Evolutionary conservation across 352 stramenopile species (phyloP), one percentile per base, ranked within the genome.

Genomic region (Pythium apleroticum): DNA sequence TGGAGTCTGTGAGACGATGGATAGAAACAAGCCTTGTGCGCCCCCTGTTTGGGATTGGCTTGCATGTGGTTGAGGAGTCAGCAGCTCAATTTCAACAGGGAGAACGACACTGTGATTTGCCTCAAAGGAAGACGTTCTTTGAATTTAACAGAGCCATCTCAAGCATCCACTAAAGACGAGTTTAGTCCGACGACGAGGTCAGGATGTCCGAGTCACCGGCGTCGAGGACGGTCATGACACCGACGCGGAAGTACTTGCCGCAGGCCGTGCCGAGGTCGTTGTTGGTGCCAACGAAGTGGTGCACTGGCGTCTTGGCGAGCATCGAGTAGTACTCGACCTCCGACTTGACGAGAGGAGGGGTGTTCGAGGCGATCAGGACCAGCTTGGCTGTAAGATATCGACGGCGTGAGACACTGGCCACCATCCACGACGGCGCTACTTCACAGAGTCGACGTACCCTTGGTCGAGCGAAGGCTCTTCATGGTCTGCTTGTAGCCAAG

Each of bases 271-370:
- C 98, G 57, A 99, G 93, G 77, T 99, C 96, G 63, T 96, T 98
- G 92, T 99, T 99, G 76, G 91, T 97, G 63, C 98, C 98, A 56
- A 88, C 79, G 80, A 99, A 99, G 88, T 99, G 97, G 87, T 99
- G 97, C 65, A 99, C 97, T 46, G 85, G 85, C 57, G 88, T 98
- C 92, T 99, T 99, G 75, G 95, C 96, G 63, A 99, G 91, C 97
- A 99, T 99, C 68, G 97, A 98, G 85, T 99, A 98, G 92, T 99
- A 99, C 85, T 99, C 97, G 74, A 99, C 87, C 81, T 99, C 97
- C 39, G 96, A 99, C 91, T 99, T 99, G 76, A 97, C 89, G 57
- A 99, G 86, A 45, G 97, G 95, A 48, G 97, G 97, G 74, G 94
- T 99, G 91, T 99, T 99, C 71, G 87, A 97, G 43, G 96, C 86